A percentile compares a stretch with the other conserved stretches of the same genome.
Evolutionary conservation across 1,139 yeast genomes (phyloP).

Genomic region (Kluyveromyces marxianus): DNA sequence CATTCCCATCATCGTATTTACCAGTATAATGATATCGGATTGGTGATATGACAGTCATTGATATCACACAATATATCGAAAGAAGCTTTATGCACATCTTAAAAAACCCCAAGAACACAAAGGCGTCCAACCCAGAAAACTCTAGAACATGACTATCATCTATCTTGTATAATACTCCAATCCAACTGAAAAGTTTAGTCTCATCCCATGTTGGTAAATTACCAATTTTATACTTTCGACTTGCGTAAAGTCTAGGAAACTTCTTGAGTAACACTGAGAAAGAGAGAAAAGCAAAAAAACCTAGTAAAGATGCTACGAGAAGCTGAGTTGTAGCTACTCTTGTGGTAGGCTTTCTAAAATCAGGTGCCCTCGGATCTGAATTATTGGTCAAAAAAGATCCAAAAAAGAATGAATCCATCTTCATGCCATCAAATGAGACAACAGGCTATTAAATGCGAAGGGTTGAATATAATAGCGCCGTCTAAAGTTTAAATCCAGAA

Average conservation of each 20-base stretch:
- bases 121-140: slow-evolving; percentile 91
- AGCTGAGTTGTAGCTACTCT: slow-evolving; percentile 44
- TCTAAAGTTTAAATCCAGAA: too few species aligned
- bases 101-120: slow-evolving; percentile 69
- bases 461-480: too few species aligned
- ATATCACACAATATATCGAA: slow-evolving; percentile 45
- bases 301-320: slow-evolving; percentile 54
- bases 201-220: slow-evolving; percentile 40
- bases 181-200: slow-evolving; percentile 68
- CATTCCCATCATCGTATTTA: slow-evolving; percentile 40
- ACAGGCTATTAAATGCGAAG: too few species aligned
- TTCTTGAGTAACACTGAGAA: slow-evolving; percentile 58
- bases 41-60: slow-evolving; percentile 58
- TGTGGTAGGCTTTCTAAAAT: slow-evolving; percentile 37
- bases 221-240: slow-evolving; percentile 35
- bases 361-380: slow-evolving; percentile 17
- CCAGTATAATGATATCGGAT: slow-evolving; percentile 64
- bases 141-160: slow-evolving; percentile 73
- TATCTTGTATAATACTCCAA: slow-evolving; percentile 54
- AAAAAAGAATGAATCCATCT: neutral
- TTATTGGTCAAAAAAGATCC: neutral
- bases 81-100: slow-evolving; percentile 61
- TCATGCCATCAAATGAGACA: too few species aligned
- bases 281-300: slow-evolving; percentile 52
- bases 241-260: slow-evolving; percentile 68